A percentile compares a stretch with the other conserved stretches of the same genome.
phyloP scores from a whole-genome alignment of 768 basidiomycete species.

The Russula emetica region DNA sequence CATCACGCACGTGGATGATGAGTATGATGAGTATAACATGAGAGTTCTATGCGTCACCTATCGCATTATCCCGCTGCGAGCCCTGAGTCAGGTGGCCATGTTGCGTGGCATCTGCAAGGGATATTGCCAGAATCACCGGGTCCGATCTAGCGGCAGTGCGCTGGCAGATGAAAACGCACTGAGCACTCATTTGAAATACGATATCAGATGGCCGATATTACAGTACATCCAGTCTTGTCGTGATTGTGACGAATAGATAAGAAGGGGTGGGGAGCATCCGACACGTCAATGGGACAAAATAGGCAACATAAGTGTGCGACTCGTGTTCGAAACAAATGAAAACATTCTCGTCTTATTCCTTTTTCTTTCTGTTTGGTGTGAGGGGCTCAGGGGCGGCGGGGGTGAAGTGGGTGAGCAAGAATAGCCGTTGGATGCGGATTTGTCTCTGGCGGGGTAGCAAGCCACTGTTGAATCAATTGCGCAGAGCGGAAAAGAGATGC shows the following conservation, averaged over 20 bases:
- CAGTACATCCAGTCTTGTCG: neutral
- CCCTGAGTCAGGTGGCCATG: neutral
- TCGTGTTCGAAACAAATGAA: neutral
- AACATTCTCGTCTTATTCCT: neutral
- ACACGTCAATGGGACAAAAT: neutral
- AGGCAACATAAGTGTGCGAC: neutral
- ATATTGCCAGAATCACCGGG: neutral
- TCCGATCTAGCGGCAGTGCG: neutral
- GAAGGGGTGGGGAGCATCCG: neutral
- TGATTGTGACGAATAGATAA: neutral
- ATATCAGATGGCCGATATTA: neutral
- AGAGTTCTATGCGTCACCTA: neutral
- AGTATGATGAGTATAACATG: neutral
- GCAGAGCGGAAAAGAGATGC: neutral
- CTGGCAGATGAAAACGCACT: constrained; percentile 6
- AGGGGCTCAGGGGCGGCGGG: neutral
- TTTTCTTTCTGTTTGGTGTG: neutral
- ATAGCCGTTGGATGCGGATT: constrained; percentile 5
- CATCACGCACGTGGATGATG: neutral
- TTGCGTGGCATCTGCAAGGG: constrained; percentile 5
- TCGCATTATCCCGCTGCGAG: neutral
- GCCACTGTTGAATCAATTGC: neutral
- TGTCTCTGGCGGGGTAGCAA: constrained; percentile 1
- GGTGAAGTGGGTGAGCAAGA: constrained; percentile 3
- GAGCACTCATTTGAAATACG: neutral